A percentile compares a stretch with the other conserved stretches of the same genome.
Evolutionary conservation across 192 early-diverging fungal species (phyloP).

Genomic region (Coemansia sp.): DNA sequence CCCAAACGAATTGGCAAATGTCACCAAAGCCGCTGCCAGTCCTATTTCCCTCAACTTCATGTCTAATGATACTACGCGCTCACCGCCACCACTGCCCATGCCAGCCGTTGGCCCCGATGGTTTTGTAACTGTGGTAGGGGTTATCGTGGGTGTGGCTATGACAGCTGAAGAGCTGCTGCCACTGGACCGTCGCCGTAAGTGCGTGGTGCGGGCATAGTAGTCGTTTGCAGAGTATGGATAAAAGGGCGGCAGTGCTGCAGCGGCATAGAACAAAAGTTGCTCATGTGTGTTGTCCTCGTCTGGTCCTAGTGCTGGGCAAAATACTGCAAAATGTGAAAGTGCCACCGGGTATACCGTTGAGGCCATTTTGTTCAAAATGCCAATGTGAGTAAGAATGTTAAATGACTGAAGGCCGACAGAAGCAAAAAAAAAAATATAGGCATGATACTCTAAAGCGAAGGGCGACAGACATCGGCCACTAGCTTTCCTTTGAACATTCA

Average conservation of each 20-base stretch:
- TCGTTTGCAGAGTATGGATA: slow-evolving; percentile 51
- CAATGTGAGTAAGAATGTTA: too few relatives aligned
- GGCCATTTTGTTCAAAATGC: slow-evolving; percentile 15
- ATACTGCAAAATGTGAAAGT: slow-evolving; percentile 77
- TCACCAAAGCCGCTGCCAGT: slow-evolving; percentile 71
- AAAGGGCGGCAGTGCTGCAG: slow-evolving; percentile 53
- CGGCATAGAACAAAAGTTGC: slow-evolving; percentile 76
- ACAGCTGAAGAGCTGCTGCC: slow-evolving; percentile 24
- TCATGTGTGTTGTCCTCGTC: slow-evolving; percentile 76
- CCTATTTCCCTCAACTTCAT: slow-evolving; percentile 77
- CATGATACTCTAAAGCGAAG: too few relatives aligned
- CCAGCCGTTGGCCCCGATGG: neutral
- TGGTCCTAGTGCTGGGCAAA: slow-evolving; percentile 69
- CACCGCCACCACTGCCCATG: slow-evolving; percentile 14
- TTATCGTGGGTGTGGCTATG: neutral
- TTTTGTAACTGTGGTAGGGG: neutral
- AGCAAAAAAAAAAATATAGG: too few relatives aligned
- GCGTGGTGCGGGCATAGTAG: slow-evolving; percentile 40
- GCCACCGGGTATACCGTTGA: slow-evolving; percentile 39
- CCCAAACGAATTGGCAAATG: slow-evolving; percentile 60
- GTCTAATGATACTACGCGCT: slow-evolving; percentile 70
- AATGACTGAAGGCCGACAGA: too few relatives aligned
- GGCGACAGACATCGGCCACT: too few relatives aligned
- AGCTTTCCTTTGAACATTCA: too few relatives aligned
- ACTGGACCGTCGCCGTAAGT: slow-evolving; percentile 35